These are phyloP conservation scores for Geotrichum bryndzae DNA, from an alignment of 1,139 yeast species.

Conservation along the genomic window DNA sequence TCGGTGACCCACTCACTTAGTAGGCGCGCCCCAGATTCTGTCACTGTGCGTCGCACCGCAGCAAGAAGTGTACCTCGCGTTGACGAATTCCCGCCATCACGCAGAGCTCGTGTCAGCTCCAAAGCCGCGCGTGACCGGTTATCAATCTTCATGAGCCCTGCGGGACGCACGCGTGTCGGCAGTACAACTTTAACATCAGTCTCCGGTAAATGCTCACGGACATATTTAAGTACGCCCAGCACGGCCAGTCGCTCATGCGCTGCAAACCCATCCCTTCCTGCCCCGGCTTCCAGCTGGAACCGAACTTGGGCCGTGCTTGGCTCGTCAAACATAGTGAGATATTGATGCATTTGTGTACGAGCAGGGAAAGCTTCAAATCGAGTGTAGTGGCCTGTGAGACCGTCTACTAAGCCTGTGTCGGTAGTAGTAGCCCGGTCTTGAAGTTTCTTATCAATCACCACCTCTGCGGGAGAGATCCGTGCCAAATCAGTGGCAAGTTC, in stretches of 20 bases:
- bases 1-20: constrained; percentile 76
- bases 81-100: constrained; percentile 43
- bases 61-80: constrained; percentile 64
- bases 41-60: constrained; percentile 64
- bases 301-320: neutral
- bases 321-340: neutral
- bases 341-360: neutral
- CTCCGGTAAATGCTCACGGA: constrained; percentile 53
- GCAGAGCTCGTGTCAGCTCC: constrained; percentile 46
- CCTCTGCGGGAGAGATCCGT: constrained; percentile 63
- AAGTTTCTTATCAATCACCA: constrained; percentile 43
- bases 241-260: constrained; percentile 40
- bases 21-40: constrained; percentile 75
- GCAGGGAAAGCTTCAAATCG: neutral
- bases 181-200: constrained; percentile 42
- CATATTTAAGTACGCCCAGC: constrained; percentile 49
- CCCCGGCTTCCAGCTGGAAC: neutral
- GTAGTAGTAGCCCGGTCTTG: constrained; percentile 22
- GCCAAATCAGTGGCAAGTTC: constrained; percentile 57
- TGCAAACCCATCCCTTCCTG: neutral
- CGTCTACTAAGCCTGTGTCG: neutral
- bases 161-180: constrained; percentile 48
- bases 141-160: constrained; percentile 67
- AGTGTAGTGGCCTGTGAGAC: neutral
- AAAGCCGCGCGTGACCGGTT: constrained; percentile 75